Percentiles rank a stretch among this genome's conserved stretches.
These are phyloP conservation scores for Cercophora scortea DNA, from an alignment of 495 filamentous ascomycete species.

Conservation along the genomic window DNA sequence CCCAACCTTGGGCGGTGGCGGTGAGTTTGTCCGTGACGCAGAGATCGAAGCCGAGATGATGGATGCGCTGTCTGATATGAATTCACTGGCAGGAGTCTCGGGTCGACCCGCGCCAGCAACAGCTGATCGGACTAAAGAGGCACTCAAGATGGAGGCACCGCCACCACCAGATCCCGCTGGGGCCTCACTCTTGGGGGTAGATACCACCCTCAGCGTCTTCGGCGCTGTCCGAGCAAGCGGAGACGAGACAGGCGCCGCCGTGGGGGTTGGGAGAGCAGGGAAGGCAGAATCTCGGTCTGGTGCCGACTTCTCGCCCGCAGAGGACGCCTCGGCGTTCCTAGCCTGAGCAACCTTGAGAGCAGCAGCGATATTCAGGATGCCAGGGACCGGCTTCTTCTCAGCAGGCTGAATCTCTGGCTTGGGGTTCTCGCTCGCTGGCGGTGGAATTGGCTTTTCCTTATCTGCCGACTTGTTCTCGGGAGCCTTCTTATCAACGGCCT, in stretches of 20 bases:
- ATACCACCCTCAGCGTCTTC: constrained; percentile 60
- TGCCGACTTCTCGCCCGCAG: constrained; percentile 23
- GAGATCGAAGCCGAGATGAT: constrained; percentile 73
- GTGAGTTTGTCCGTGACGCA: constrained; percentile 66
- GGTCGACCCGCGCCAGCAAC: constrained; percentile 53
- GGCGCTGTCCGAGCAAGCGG: constrained; percentile 34
- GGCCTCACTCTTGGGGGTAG: constrained; percentile 63
- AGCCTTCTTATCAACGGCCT: constrained; percentile 10
- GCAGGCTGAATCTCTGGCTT: constrained; percentile 8
- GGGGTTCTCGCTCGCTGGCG: constrained; percentile 29
- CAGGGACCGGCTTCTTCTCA: constrained; percentile 50
- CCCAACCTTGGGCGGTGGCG: constrained; percentile 64
- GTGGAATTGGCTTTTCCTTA: constrained; percentile 12
- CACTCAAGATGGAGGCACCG: constrained; percentile 7
- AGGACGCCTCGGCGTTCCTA: constrained; percentile 16
- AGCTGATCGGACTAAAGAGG: constrained; percentile 26
- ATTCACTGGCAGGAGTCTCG: constrained; percentile 70
- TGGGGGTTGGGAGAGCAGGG: constrained; percentile 45
- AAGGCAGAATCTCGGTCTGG: constrained; percentile 33
- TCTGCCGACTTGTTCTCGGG: constrained; percentile 6
- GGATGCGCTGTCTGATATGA: constrained; percentile 68
- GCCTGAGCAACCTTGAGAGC: constrained; percentile 33
- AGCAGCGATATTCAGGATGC: constrained; percentile 57
- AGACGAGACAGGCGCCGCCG: constrained; percentile 38
- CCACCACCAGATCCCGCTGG: constrained; percentile 29